phyloP scores from a whole-genome alignment of 805 yeast species.

The Pichia nanzhaoensis region DNA sequence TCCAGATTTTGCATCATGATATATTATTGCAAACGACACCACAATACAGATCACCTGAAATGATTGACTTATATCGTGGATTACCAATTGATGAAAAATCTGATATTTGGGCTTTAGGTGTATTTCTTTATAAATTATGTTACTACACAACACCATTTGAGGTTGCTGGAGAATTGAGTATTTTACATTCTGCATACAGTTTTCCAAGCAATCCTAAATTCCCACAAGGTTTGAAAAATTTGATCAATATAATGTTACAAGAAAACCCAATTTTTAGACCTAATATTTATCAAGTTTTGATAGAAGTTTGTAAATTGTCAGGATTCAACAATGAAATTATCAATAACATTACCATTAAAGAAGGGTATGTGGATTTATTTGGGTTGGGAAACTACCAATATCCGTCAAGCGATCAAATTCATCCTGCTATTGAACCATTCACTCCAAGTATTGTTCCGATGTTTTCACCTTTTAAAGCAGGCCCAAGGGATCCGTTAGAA shows the following conservation, averaged over 20 bases:
- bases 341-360: not conserved
- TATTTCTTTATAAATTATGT: conserved; percentile 82
- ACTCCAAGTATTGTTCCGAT: conserved; percentile 26
- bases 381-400: conserved; percentile 26
- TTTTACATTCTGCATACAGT: conserved; percentile 73
- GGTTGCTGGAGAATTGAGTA: conserved; percentile 78
- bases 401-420: conserved; percentile 23
- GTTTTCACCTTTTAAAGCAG: conserved; percentile 29
- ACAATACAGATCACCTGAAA: conserved; percentile 92
- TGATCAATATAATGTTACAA: conserved; percentile 73
- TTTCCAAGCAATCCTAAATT: conserved; percentile 67
- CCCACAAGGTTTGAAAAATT: conserved; percentile 63
- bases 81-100: conserved; percentile 85
- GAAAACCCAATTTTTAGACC: conserved; percentile 82
- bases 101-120: conserved; percentile 96
- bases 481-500: conserved; percentile 38
- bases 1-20: conserved; percentile 73
- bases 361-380: conserved; percentile 34
- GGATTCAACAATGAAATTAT: conserved; percentile 26
- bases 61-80: conserved; percentile 82
- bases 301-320: conserved; percentile 55
- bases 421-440: conserved; percentile 26
- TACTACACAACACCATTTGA: conserved; percentile 95
- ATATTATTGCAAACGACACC: conserved; percentile 89
- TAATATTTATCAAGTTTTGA: conserved; percentile 72